Base-by-base conservation (phyloP, 495 filamentous ascomycete genomes). In the Schizothecium vesticola region DNA sequence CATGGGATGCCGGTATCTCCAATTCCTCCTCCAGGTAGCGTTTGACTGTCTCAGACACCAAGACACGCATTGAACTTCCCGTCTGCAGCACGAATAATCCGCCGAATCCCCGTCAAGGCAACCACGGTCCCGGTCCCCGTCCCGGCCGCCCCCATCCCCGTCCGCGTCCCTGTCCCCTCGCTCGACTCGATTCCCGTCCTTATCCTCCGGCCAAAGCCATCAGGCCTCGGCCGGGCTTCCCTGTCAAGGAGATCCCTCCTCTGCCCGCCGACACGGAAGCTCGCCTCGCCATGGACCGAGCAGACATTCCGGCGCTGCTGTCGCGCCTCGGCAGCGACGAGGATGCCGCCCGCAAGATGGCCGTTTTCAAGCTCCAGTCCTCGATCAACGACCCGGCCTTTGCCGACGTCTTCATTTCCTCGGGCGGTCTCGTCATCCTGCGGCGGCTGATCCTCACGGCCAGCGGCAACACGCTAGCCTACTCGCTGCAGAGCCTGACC, bases 291-390 rank as follows among this genome's bases (percentile, higher is more conserved):
- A 85, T 85, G 83, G 82, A 84, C 67, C 83, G 84, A 71, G 81
- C 84, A 63, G 84, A 86, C 71, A 86, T 86, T 64, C 84, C 84
- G 33, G 80, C 83, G 67, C 80, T 87, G 66, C 78, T 87, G 70
- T 79, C 83, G 75, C 84, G 84, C 69, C 80, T 87, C 29, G 78
- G 80, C 28, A 86, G 83, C 76, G 84, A 86, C 69, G 85, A 86
- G 80, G 96, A 98, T 85, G 92, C 92, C 33, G 91, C 92, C 65
- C 92, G 95, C 72, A 99, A 99, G 83, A 97, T 97, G 92, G 95
- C 95, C 13, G 96, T 93, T 67, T 99, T 99, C 86, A 97, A 96
- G 79, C 87, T 99, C 55, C 95, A 99, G 79, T 86, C 87, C 56
- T 92, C 89, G 68, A 97, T 99, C 74, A 92, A 92, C 73, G 96